Evolutionary conservation across 2,329 filamentous ascomycete genomes (phyloP).

Genomic region (Talaromyces atroroseus): DNA sequence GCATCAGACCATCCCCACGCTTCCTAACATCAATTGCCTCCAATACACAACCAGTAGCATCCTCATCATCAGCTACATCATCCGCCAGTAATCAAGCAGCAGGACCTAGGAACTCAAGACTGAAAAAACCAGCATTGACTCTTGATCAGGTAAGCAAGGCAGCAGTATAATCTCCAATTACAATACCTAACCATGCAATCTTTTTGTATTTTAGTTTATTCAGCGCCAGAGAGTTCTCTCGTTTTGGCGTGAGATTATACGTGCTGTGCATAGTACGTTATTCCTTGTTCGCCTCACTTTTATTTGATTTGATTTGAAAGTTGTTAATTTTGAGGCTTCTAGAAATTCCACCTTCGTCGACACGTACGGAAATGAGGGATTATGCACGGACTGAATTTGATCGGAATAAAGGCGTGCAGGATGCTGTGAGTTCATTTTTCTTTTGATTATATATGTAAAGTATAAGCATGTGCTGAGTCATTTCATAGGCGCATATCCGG

Average conservation of each 20-base stretch:
- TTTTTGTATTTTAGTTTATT: conserved; percentile 7
- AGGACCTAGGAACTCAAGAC: background rate
- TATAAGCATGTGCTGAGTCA: background rate
- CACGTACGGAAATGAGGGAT: conserved; percentile 35
- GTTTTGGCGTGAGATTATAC: conserved; percentile 15
- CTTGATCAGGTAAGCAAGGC: conserved; percentile 12
- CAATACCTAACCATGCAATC: background rate
- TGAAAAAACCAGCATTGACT: conserved; percentile 8
- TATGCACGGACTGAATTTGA: conserved; percentile 43
- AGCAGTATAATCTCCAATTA: background rate
- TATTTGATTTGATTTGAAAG: background rate
- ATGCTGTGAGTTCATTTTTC: conserved; percentile 29
- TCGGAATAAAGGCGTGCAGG: conserved; percentile 38
- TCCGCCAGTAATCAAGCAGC: background rate
- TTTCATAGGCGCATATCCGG: conserved; percentile 33
- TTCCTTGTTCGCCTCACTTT: background rate
- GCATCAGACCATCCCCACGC: conserved; percentile 3
- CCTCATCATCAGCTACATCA: background rate
- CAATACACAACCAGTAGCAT: conserved; percentile 2
- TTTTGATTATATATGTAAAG: background rate
- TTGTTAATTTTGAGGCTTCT: background rate
- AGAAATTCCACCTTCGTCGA: conserved; percentile 37
- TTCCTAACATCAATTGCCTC: conserved; percentile 8
- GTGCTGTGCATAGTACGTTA: conserved; percentile 13
- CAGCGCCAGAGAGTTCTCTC: conserved; percentile 13